A percentile compares a stretch with the other conserved stretches of the same genome.
Evolutionary conservation across 2,329 filamentous ascomycete species (phyloP).

Genomic region (Diaporthe sp.): DNA sequence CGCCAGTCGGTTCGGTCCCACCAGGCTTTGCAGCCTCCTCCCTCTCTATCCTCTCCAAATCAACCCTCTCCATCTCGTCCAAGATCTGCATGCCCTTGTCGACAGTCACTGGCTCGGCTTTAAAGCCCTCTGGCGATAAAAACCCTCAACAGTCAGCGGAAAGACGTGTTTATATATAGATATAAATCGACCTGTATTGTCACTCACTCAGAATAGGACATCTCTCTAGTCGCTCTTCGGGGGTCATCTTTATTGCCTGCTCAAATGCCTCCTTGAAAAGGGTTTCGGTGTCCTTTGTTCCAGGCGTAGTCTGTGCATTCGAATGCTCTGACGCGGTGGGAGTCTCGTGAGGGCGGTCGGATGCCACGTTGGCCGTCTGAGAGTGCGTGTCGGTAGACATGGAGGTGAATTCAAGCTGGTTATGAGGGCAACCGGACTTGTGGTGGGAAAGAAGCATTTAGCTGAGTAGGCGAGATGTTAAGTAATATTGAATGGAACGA

Average conservation of each 20-base stretch:
- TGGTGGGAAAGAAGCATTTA: neutral
- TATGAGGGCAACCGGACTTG: neutral
- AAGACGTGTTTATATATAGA: neutral
- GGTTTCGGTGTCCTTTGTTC: neutral
- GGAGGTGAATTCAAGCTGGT: neutral
- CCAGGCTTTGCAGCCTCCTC: neutral
- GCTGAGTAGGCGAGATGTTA: neutral
- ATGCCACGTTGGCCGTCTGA: neutral
- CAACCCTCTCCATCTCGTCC: neutral
- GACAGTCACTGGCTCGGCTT: neutral
- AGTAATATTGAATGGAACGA: neutral
- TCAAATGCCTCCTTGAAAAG: neutral
- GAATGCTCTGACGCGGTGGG: neutral
- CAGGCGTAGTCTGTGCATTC: neutral
- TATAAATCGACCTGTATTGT: neutral
- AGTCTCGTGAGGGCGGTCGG: neutral
- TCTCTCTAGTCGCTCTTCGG: neutral
- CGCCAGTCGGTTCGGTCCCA: neutral
- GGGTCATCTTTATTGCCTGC: neutral
- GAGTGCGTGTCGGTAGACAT: neutral
- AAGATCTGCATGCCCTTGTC: neutral
- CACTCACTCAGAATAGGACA: neutral
- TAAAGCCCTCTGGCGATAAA: neutral
- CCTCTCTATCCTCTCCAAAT: neutral
- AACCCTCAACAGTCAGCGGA: neutral